Conservation (phyloP, 2,329 filamentous ascomycete species). For the Cladosporium sp. region DNA sequence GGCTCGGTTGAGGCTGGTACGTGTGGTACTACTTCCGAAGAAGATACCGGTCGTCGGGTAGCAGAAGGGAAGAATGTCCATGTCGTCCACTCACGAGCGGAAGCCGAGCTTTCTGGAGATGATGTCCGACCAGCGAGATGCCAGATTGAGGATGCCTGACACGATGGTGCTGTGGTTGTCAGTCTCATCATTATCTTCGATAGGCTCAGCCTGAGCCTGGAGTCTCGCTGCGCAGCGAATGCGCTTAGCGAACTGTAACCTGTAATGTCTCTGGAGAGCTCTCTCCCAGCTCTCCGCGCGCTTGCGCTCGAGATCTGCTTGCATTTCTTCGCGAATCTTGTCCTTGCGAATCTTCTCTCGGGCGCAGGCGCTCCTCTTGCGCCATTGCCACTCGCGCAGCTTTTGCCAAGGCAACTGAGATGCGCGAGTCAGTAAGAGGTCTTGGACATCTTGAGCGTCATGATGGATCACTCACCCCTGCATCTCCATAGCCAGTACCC, state of each 20-base stretch:
- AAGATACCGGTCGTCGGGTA: not conserved
- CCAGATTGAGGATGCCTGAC: not conserved
- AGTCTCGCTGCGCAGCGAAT: no score
- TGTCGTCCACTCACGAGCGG: not conserved
- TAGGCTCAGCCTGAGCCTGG: no score
- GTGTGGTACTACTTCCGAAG: conserved; percentile 7
- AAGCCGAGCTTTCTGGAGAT: not conserved
- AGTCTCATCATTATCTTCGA: not conserved
- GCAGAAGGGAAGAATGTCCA: not conserved
- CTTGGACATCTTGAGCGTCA: not conserved
- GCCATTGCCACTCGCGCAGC: not conserved
- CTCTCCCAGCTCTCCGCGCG: no score
- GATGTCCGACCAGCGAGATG: not conserved
- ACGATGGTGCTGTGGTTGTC: not conserved
- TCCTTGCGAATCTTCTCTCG: not conserved
- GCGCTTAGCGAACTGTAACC: no score
- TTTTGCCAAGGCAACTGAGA: no score
- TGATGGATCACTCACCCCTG: not conserved
- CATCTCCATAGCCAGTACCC: not conserved
- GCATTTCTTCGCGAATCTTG: no score
- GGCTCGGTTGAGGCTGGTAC: conserved; percentile 4
- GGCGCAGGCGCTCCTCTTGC: not conserved
- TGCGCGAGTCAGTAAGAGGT: not conserved
- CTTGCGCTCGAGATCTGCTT: no score
- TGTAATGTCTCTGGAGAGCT: no score